Evolutionary conservation across 2,329 filamentous ascomycete genomes (phyloP), one percentile per base, ranked within the genome.

Genomic region (Penicillium sp.): DNA sequence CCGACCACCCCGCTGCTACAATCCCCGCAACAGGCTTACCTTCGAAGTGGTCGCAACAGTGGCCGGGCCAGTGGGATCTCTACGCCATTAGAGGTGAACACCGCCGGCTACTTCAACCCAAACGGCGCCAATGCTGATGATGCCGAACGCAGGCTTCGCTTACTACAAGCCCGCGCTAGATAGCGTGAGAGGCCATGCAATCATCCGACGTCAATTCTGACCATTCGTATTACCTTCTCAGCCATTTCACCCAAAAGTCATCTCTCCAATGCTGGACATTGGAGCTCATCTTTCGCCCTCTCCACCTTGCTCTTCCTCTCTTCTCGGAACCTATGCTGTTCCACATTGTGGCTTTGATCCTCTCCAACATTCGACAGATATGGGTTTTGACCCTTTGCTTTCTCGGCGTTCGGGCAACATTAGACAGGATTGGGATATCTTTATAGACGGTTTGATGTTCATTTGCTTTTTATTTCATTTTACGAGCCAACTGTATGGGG

Each of bases 81-180:
- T 59, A 73, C 62, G 41, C 64, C 68, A 43, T 45, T 63, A 41
- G 70, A 69, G 58, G 63, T 66, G 42, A 67, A 63, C 57, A 69
- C 67, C 18, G 56, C 64, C 47, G 59, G 55, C 40, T 63, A 65
- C 37, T 63, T 69, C 47, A 59, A 65, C 29, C 56, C 66, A 37
- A 66, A 65, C 49, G 60, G 61, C 50, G 45, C 62, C 49, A 63
- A 64, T 56, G 60, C 69, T 56, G 71, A 74, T 35, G 75, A 77
- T 40, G 67, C 66, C 22, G 75, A 77, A 41, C 69, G 73, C 54
- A 72, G 73, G 53, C 60, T 76, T 42, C 70, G 75, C 52, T 62
- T 77, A 40, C 61, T 71, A 50, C 75, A 77, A 67, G 69, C 72
- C 26, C 68, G 73, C 59, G 72, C 71, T 49, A 64, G 72, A 59